phyloP scores from a whole-genome alignment of 306 rosid species.

The Herpetospermum pedunculosum region DNA sequence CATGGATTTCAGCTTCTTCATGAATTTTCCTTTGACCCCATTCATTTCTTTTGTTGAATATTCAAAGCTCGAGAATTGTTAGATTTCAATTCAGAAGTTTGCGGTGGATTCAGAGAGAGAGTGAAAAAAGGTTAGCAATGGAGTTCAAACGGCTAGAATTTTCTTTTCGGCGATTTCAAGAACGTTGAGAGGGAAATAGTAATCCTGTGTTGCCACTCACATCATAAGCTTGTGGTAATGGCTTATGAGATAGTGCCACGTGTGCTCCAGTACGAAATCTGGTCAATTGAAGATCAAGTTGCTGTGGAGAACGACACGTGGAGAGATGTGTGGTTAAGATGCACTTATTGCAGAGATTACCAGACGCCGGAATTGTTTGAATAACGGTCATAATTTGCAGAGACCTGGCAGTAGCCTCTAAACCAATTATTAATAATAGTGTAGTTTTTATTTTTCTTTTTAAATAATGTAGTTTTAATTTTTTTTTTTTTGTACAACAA shows the following conservation, averaged over 20 bases:
- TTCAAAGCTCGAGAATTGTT: slow-evolving; percentile 1
- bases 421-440: too few relatives aligned
- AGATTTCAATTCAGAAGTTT: neutral
- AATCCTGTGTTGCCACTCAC: neutral
- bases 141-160: slow-evolving; percentile 41
- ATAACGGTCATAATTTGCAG: slow-evolving; percentile 9
- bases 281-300: neutral
- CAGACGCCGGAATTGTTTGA: neutral
- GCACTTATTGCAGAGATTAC: neutral
- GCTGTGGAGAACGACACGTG: neutral
- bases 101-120: neutral
- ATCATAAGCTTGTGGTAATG: neutral
- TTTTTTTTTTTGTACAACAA: too few relatives aligned
- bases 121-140: neutral
- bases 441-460: neutral
- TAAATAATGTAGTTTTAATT: neutral
- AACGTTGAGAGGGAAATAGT: neutral
- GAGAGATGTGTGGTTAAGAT: neutral
- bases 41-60: slow-evolving; percentile 24
- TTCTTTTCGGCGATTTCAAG: neutral
- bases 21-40: slow-evolving; percentile 57
- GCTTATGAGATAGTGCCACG: neutral
- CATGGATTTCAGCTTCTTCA: slow-evolving; percentile 80
- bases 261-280: neutral
- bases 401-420: too few relatives aligned